A percentile compares a stretch with the other conserved stretches of the same genome.
phyloP scores from a whole-genome alignment of 2,329 filamentous ascomycete genomes.

The Exophiala sideris region DNA sequence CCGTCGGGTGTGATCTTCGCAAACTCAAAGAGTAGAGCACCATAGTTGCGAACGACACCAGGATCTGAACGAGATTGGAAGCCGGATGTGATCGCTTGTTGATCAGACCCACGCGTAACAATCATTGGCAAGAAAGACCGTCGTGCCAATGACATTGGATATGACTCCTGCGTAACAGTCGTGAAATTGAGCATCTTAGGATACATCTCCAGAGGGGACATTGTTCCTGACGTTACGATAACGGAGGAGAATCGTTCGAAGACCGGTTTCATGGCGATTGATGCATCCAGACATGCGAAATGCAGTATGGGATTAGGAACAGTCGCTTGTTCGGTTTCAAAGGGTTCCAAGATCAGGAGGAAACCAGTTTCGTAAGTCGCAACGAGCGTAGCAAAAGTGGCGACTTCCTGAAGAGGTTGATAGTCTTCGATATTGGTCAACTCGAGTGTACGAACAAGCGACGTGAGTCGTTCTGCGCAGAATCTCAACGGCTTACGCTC shows the following conservation, averaged over 20 bases:
- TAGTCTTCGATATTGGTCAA: conserved; percentile 98
- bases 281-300: conserved; percentile 93
- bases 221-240: conserved; percentile 96
- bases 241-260: conserved; percentile 97
- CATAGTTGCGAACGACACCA: conserved; percentile 95
- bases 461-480: conserved; percentile 91
- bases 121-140: conserved; percentile 98
- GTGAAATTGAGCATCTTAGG: conserved; percentile 96
- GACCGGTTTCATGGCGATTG: conserved; percentile 95
- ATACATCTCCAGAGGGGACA: conserved; percentile 97
- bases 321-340: conserved; percentile 89
- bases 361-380: conserved; percentile 98
- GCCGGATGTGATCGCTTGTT: conserved; percentile 85
- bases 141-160: conserved; percentile 91
- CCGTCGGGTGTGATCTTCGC: conserved; percentile 94
- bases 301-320: conserved; percentile 96
- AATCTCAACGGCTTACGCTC: conserved; percentile 91
- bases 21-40: conserved; percentile 88
- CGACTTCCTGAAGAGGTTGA: conserved; percentile 92
- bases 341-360: conserved; percentile 92
- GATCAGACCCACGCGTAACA: conserved; percentile 90
- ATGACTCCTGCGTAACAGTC: conserved; percentile 93
- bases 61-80: conserved; percentile 96
- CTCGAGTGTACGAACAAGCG: conserved; percentile 88
- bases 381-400: conserved; percentile 92